Base-by-base conservation (phyloP, 108 stramenopile species). In the Mediolabrus comicus region DNA sequence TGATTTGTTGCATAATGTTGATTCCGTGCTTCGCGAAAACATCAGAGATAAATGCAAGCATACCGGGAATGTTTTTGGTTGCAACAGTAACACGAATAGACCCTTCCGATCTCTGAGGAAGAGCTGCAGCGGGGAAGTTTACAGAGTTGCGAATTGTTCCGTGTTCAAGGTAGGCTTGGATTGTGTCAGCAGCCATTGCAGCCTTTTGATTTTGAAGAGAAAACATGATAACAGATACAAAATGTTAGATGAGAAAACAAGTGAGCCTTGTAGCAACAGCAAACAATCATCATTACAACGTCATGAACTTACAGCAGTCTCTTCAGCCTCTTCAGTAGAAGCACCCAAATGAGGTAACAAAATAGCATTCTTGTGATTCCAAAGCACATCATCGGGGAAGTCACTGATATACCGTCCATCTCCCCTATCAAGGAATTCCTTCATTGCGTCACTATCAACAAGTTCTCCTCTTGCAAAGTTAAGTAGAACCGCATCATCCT, bases 401-500 rank as follows among this genome's bases (percentile, higher is more conserved):
- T 96, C 95, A 10, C 83, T 79, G 53, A 93, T 71, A 64, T 93
- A 96, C 66, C 83, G 89, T 58, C 79, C 87, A 57, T 87, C 66
- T 12, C 88, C 86, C 16, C 59, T 65, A 65, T 98, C 94, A 68
- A 96, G 72, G 72, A 87, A 91, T 30, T 84, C 81, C 74, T 94
- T 92, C 81, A 98, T 72, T 35, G 92, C 98, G 27, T 83, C 93
- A 30, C 89, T 89, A 69, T 97, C 90, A 16, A 98, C 95, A 46
- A 98, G 69, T 69, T 96, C 98, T 7, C 98, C 98, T 62, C 98
- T 89, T 51, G 98, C 96, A 81, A 96, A 98, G 80, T 98, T 98
- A 53, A 98, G 53, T 54, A 98, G 62, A 10, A 90, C 84, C 12
- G 94, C 95, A 51, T 84, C 87, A 32, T 80, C 65, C 75, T 96